Conservation (phyloP, 163 green algal species). For the Botryococcus braunii region DNA sequence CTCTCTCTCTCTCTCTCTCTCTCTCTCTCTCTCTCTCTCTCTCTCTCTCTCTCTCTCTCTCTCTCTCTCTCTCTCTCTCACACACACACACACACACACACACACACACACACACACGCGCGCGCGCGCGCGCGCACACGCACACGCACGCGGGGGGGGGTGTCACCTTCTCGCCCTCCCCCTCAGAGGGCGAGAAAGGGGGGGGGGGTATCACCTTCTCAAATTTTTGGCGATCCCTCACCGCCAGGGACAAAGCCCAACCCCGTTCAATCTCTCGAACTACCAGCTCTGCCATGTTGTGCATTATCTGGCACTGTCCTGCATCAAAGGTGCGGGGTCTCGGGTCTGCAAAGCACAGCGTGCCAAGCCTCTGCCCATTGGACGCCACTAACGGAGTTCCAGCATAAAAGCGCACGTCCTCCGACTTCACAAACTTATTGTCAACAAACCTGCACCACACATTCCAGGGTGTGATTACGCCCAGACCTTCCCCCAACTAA, state of each 20-base stretch:
- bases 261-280: conserved; percentile 55
- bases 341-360: conserved; percentile 49
- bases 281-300: conserved; percentile 63
- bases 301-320: conserved; percentile 54
- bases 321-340: conserved; percentile 43
- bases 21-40: no score
- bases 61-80: conserved; percentile 1
- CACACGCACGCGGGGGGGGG: neutral
- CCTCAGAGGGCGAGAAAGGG: neutral
- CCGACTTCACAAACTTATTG: conserved; percentile 40
- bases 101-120: neutral
- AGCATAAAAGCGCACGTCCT: conserved; percentile 50
- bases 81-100: neutral
- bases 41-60: no score
- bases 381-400: conserved; percentile 46
- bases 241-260: neutral
- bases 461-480: conserved; percentile 25
- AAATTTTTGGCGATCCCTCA: neutral
- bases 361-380: conserved; percentile 41
- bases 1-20: no score
- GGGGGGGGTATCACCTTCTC: neutral
- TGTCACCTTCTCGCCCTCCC: no score
- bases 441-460: conserved; percentile 30
- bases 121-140: neutral
- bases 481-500: no score